Evolutionary conservation across 2,329 filamentous ascomycete species (phyloP).

Genomic region (Verticillium klebahnii): DNA sequence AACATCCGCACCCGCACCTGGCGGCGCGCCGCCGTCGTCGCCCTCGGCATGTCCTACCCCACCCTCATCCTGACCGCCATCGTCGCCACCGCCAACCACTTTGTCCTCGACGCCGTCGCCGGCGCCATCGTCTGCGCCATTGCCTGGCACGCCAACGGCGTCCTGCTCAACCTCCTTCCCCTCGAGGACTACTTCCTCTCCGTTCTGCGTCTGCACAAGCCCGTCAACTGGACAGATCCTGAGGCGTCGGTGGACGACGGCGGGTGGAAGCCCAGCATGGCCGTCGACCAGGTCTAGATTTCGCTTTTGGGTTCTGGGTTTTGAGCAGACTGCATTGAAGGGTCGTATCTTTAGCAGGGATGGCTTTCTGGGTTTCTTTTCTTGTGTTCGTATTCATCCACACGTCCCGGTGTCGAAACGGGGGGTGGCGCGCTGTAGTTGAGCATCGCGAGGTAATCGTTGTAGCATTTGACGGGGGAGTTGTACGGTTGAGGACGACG

Average conservation of each 20-base stretch:
- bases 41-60: constrained; percentile 59
- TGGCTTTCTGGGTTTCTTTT: background rate
- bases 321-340: background rate
- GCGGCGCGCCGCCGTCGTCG: constrained; percentile 39
- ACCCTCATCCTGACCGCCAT: constrained; percentile 62
- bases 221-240: constrained; percentile 35
- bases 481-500: too few species aligned
- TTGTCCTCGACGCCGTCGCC: constrained; percentile 66
- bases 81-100: constrained; percentile 68
- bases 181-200: constrained; percentile 66
- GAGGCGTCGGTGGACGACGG: constrained; percentile 27
- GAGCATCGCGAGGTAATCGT: too few species aligned
- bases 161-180: constrained; percentile 58
- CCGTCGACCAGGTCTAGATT: constrained; percentile 12
- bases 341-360: background rate
- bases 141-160: constrained; percentile 53
- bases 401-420: too few species aligned
- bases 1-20: constrained; percentile 46
- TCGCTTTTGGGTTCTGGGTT: background rate
- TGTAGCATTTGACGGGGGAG: too few species aligned
- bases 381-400: too few species aligned
- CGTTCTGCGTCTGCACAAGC: constrained; percentile 61
- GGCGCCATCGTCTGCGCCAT: constrained; percentile 60
- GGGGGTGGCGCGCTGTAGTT: too few species aligned
- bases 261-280: constrained; percentile 21